Evolutionary conservation across 495 filamentous ascomycete species (phyloP), one percentile per base, ranked within the genome.

Genomic region (Podospora conica): DNA sequence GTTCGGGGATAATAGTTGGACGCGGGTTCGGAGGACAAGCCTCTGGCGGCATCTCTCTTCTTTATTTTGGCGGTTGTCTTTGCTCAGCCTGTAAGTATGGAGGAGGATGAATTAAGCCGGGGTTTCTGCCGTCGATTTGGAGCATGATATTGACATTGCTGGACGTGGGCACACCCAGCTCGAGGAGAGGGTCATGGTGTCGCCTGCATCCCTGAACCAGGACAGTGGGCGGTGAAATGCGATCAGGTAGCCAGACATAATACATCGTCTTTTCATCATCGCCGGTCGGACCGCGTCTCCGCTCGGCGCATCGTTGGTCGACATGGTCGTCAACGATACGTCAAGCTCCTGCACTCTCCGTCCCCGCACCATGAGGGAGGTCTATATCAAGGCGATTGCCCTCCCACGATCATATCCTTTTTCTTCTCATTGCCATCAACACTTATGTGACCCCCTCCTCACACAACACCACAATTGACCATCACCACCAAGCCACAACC

Each of bases 291-390:
- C 22, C 29, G 15, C 48, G 20, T 24, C 40, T 21, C 27, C 29
- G 22, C 53, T 18, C 53, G 59, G 24, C 0, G 10, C 48, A 55
- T 25, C 29, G 29, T 31, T 11, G 10, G 29, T 23, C 25, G 24
- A 63, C 6, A 15, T 15, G 2, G 21, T 55, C 61, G 53, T 63
- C 61, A 63, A 63, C 15, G 10, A 63, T 63, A 63, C 61, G 61
- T 63, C 61, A 63, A 23, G 31, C 21, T 3, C 28, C 29, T 31
- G 29, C 29, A 11, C 29, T 11, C 25, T 11, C 12, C 11, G 20
- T 23, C 24, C 22, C 48, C 23, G 9, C 61, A 63, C 25, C 15
- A 28, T n/a, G 53, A 28, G 40, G 40, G 40, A 18, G 9, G 9
- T 24, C 48, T 63, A 63, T 63, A 55, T 63, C 15, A 63, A 56